These are phyloP conservation scores for Mytilinidion resinicola DNA, from an alignment of 495 filamentous ascomycete genomes.

Conservation along the genomic window DNA sequence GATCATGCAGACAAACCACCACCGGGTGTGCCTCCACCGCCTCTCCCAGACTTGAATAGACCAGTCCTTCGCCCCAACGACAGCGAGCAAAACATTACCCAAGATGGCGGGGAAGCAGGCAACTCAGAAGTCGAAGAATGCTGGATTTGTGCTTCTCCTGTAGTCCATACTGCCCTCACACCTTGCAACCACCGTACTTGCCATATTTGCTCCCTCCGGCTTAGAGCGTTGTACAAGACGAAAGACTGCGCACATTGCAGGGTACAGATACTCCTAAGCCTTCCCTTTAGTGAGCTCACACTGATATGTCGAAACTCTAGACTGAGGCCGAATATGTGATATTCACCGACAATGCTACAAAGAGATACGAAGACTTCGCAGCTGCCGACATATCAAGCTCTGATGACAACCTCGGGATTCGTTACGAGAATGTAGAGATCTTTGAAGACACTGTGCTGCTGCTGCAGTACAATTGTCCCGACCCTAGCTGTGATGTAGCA, in stretches of 20 bases:
- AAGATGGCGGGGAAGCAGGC: slow-evolving; percentile 15
- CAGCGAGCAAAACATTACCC: slow-evolving; percentile 13
- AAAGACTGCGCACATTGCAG: slow-evolving; percentile 92
- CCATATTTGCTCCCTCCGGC: slow-evolving; percentile 85
- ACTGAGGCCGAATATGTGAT: slow-evolving; percentile 77
- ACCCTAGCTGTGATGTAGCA: slow-evolving; percentile 74
- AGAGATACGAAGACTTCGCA: slow-evolving; percentile 76
- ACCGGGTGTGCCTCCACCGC: slow-evolving; percentile 30
- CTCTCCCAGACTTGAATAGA: slow-evolving; percentile 33
- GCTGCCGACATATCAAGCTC: slow-evolving; percentile 62
- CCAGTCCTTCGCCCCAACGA: slow-evolving; percentile 35
- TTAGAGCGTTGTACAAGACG: slow-evolving; percentile 90
- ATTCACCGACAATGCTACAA: slow-evolving; percentile 76
- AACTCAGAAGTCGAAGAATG: slow-evolving; percentile 58
- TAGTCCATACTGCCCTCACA: slow-evolving; percentile 75
- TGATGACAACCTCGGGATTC: slow-evolving; percentile 81
- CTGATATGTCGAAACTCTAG: slow-evolving; percentile 36
- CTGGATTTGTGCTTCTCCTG: slow-evolving; percentile 90
- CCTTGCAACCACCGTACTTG: slow-evolving; percentile 95
- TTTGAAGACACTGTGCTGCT: slow-evolving; percentile 80
- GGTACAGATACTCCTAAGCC: slow-evolving; percentile 43
- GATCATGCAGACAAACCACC: slow-evolving; percentile 17
- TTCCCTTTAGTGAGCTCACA: too few relatives aligned
- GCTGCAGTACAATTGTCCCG: slow-evolving; percentile 93
- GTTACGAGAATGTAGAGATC: slow-evolving; percentile 79